Percentiles rank a stretch among this genome's conserved stretches.
Conservation (phyloP, 495 filamentous ascomycete genomes). For the Extremus antarcticus region DNA sequence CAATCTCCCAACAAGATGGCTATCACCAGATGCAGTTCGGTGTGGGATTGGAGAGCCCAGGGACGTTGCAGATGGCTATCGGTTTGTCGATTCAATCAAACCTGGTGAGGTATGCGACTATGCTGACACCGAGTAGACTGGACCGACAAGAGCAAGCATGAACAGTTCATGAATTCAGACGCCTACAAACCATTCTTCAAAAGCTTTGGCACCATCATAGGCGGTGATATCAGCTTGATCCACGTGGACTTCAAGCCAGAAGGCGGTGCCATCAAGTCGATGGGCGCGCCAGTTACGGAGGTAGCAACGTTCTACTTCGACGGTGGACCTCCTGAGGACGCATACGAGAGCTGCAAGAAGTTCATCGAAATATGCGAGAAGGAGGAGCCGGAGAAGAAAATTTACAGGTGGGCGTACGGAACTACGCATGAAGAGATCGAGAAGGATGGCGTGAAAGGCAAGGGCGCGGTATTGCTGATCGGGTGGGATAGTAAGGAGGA, state of each 20-base stretch:
- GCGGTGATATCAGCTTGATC: slow-evolving; percentile 1
- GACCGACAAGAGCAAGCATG: slow-evolving; percentile 9
- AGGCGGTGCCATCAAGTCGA: slow-evolving; percentile 1
- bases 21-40: slow-evolving; percentile 18
- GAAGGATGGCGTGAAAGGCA: slow-evolving; percentile 16
- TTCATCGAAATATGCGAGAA: slow-evolving; percentile 4
- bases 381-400: not conserved
- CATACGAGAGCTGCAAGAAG: slow-evolving; percentile 5
- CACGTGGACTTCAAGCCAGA: slow-evolving; percentile 18
- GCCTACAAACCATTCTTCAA: slow-evolving; percentile 13
- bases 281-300: slow-evolving; percentile 19
- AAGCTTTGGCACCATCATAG: slow-evolving; percentile 1
- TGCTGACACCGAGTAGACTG: slow-evolving; percentile 7
- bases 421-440: slow-evolving; percentile 18
- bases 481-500: slow-evolving; percentile 16
- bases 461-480: slow-evolving; percentile 6
- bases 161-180: slow-evolving; percentile 11
- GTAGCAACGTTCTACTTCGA: slow-evolving; percentile 19
- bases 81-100: not conserved
- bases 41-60: slow-evolving; percentile 8
- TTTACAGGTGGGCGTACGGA: slow-evolving; percentile 2
- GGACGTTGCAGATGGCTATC: slow-evolving; percentile 12
- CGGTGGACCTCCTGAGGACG: slow-evolving; percentile 10
- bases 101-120: not conserved
- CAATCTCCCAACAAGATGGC: slow-evolving; percentile 11